Conservation (phyloP, 75 land plant genomes). For the Selaginella tamariscina region DNA sequence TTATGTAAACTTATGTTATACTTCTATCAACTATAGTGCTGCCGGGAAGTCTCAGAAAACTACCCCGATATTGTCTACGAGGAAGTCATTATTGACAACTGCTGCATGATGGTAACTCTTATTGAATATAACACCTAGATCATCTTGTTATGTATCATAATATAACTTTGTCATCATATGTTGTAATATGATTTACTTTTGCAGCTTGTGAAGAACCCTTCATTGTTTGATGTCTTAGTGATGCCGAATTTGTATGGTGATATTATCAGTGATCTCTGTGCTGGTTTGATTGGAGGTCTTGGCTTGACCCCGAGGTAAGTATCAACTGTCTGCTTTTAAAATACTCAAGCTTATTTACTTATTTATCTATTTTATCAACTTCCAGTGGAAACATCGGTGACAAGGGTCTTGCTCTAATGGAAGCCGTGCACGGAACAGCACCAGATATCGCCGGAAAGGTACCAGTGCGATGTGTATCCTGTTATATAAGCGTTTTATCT, state of each 20-base stretch:
- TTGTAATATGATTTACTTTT: background rate
- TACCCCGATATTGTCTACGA: constrained; percentile 90
- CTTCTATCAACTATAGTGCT: constrained; percentile 45
- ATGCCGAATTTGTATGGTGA: constrained; percentile 99
- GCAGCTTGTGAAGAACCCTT: constrained; percentile 95
- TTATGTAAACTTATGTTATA: constrained; percentile 4
- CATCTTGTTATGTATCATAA: background rate
- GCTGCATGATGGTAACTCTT: constrained; percentile 91
- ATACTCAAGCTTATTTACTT: background rate
- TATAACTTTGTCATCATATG: background rate
- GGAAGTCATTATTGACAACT: constrained; percentile 96
- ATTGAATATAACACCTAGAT: background rate
- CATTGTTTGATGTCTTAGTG: constrained; percentile 87
- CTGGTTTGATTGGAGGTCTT: constrained; percentile 90
- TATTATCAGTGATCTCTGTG: constrained; percentile 94
- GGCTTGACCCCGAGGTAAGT: constrained; percentile 93
- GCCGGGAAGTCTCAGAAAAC: constrained; percentile 86
- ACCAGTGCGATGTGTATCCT: background rate
- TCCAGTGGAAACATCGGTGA: constrained; percentile 92
- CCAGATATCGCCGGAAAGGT: constrained; percentile 99
- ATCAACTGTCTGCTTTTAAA: background rate
- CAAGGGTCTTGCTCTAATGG: constrained; percentile 83
- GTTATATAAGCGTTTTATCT: background rate
- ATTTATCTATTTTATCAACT: constrained; percentile 2
- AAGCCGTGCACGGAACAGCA: constrained; percentile 98